Conservation (phyloP, 345 rosid genomes). For the Eucalyptus curtisii region DNA sequence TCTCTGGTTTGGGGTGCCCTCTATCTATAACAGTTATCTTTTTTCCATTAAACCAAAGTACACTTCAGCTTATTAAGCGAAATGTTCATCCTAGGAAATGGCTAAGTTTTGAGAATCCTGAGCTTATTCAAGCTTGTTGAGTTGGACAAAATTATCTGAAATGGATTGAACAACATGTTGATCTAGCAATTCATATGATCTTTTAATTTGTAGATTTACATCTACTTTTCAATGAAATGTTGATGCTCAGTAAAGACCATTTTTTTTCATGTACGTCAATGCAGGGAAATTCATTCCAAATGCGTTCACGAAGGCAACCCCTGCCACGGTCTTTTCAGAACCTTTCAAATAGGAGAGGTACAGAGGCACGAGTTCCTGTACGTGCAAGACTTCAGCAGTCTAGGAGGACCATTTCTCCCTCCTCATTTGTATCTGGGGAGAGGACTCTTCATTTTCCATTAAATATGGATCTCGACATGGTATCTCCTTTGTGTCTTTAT, state of each 20-base stretch:
- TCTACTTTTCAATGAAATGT: background rate
- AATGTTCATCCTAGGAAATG: background rate
- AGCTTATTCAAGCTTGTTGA: background rate
- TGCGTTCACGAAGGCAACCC: slow-evolving; percentile 22
- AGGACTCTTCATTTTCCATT: slow-evolving; percentile 51
- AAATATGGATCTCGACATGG: slow-evolving; percentile 65
- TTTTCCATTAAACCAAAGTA: background rate
- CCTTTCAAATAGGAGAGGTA: slow-evolving; percentile 39
- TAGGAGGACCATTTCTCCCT: slow-evolving; percentile 33
- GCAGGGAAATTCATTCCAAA: slow-evolving; percentile 24
- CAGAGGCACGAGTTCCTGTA: slow-evolving; percentile 23
- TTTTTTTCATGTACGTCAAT: background rate
- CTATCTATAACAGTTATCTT: background rate
- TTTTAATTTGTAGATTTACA: background rate
- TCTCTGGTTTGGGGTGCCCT: background rate
- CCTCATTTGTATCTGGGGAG: slow-evolving; percentile 20
- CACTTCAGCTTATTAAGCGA: background rate
- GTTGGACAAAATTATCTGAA: background rate
- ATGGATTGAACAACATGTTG: background rate
- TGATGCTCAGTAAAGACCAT: background rate
- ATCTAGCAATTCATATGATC: background rate
- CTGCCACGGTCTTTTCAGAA: slow-evolving; percentile 18
- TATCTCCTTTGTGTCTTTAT: slow-evolving; percentile 8
- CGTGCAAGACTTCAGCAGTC: slow-evolving; percentile 25
- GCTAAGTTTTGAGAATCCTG: background rate